phyloP scores from a whole-genome alignment of 148 eudicot genomes.

The Arctostaphylos glauca region DNA sequence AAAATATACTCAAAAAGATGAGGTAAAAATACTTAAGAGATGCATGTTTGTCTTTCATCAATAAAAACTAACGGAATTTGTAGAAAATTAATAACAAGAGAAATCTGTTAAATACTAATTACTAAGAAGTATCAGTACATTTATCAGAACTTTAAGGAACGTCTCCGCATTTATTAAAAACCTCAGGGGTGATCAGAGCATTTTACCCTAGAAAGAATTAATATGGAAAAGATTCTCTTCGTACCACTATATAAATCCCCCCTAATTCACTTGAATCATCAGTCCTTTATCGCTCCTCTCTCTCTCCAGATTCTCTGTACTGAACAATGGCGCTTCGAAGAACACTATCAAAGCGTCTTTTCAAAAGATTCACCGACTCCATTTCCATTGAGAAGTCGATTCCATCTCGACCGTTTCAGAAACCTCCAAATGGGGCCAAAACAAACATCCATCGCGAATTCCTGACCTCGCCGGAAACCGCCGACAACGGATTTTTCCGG shows the following conservation, averaged over 20 bases:
- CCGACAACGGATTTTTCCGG: slow-evolving; percentile 30
- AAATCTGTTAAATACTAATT: too few relatives aligned
- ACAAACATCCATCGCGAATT: slow-evolving; percentile 27
- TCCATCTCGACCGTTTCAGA: neutral
- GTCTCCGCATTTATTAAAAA: too few relatives aligned
- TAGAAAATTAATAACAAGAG: too few relatives aligned
- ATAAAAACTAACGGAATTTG: too few relatives aligned
- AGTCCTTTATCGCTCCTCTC: neutral
- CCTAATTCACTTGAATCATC: neutral
- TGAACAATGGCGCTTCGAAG: slow-evolving; percentile 52
- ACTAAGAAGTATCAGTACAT: too few relatives aligned
- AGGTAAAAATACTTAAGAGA: too few relatives aligned
- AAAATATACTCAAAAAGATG: too few relatives aligned
- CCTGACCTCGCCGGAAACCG: slow-evolving; percentile 27
- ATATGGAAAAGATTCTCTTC: neutral
- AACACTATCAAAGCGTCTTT: slow-evolving; percentile 37
- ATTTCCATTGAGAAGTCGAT: neutral
- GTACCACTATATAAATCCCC: neutral
- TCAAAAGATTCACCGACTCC: neutral
- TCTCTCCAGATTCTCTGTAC: neutral
- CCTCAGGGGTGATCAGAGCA: too few relatives aligned
- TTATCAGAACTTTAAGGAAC: too few relatives aligned
- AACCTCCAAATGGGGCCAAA: slow-evolving; percentile 21
- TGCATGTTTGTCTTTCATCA: too few relatives aligned
- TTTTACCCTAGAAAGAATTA: neutral